Percentiles rank a stretch among this genome's conserved stretches.
Evolutionary conservation across 768 basidiomycete genomes (phyloP).

Genomic region (Sarcodon sp.): DNA sequence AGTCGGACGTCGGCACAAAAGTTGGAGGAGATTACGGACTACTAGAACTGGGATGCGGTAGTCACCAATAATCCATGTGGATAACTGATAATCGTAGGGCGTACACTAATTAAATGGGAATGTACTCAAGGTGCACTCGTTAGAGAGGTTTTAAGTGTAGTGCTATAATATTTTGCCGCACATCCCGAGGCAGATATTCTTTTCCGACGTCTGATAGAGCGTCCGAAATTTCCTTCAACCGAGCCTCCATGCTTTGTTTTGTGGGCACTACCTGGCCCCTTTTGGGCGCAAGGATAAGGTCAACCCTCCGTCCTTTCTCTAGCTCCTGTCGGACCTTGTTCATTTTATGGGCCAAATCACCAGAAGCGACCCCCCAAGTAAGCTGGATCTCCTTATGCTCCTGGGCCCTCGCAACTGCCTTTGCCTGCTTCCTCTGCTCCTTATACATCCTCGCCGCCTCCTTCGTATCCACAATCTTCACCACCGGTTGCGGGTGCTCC

Average conservation of each 20-base stretch:
- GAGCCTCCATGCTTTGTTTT: slow-evolving; percentile 26
- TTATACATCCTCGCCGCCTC: slow-evolving; percentile 25
- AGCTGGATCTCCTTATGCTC: slow-evolving; percentile 58
- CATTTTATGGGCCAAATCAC: slow-evolving; percentile 57
- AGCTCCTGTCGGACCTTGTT: slow-evolving; percentile 43
- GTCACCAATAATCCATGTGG: no score
- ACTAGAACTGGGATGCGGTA: background rate
- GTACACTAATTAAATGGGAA: background rate
- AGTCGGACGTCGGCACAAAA: slow-evolving; percentile 8
- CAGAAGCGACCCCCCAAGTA: slow-evolving; percentile 47
- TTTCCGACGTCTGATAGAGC: slow-evolving; percentile 33
- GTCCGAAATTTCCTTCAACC: slow-evolving; percentile 28
- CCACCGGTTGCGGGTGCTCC: slow-evolving; percentile 37
- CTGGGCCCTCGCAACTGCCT: slow-evolving; percentile 11
- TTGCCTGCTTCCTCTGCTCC: slow-evolving; percentile 22
- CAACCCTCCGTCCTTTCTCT: slow-evolving; percentile 44
- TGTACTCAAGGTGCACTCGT: slow-evolving; percentile 3
- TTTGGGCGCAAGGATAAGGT: slow-evolving; percentile 43
- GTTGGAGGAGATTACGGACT: slow-evolving; percentile 8
- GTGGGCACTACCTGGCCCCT: slow-evolving; percentile 23
- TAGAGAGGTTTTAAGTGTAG: slow-evolving; percentile 30
- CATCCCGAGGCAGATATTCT: slow-evolving; percentile 37
- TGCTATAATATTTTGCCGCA: slow-evolving; percentile 22
- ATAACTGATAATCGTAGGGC: no score
- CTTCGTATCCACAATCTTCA: slow-evolving; percentile 40